These are phyloP conservation scores for Brettanomyces sp. DNA, from an alignment of 805 yeast species.

Conservation along the genomic window DNA sequence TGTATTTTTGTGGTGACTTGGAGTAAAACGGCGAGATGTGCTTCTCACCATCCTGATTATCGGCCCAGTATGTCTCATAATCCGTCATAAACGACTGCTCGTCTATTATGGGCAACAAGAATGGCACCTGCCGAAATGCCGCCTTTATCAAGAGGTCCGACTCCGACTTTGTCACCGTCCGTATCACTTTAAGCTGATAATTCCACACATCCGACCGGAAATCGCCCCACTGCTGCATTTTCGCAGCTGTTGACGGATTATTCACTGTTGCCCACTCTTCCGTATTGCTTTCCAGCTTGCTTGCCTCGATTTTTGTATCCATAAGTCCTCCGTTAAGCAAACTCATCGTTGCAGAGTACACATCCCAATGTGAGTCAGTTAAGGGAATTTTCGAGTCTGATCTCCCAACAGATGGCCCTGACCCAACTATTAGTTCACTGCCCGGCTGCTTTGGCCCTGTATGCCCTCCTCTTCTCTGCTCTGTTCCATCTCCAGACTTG, in stretches of 20 bases:
- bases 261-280: conserved; percentile 21
- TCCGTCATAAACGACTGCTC: conserved; percentile 57
- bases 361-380: conserved; percentile 14
- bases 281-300: conserved; percentile 11
- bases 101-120: conserved; percentile 42
- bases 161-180: conserved; percentile 10
- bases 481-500: too few relatives aligned
- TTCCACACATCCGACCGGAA: conserved; percentile 19
- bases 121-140: conserved; percentile 11
- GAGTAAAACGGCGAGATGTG: conserved; percentile 20
- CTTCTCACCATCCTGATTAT: conserved; percentile 9
- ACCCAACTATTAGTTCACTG: too few relatives aligned
- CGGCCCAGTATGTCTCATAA: conserved; percentile 33
- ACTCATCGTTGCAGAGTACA: conserved; percentile 17
- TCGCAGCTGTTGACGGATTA: conserved; percentile 5
- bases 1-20: conserved; percentile 18
- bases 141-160: conserved; percentile 15
- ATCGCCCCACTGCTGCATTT: conserved; percentile 9
- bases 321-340: conserved; percentile 17
- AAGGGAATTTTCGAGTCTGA: neutral
- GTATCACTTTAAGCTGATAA: conserved; percentile 14
- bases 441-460: too few relatives aligned
- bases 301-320: conserved; percentile 1
- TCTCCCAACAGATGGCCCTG: neutral
- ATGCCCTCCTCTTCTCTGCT: too few relatives aligned